Conservation (phyloP, 73 alveolate genomes). For the Breviolum minutum region DNA sequence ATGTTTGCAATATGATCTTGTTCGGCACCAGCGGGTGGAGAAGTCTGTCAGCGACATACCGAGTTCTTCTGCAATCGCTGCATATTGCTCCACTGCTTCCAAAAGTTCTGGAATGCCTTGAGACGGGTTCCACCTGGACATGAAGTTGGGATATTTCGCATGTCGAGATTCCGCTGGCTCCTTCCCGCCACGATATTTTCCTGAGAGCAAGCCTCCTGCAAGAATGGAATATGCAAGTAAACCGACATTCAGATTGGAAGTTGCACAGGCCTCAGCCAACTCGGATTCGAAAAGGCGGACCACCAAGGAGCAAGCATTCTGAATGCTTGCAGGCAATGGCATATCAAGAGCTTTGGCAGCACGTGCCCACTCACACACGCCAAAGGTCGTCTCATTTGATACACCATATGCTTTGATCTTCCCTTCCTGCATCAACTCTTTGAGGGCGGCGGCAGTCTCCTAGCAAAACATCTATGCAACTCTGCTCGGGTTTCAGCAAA, state of each 20-base stretch:
- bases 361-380: conserved; percentile 77
- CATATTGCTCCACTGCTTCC: conserved; percentile 48
- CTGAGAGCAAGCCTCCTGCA: conserved; percentile 62
- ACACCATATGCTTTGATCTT: conserved; percentile 63
- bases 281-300: conserved; percentile 78
- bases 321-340: conserved; percentile 79
- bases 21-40: conserved; percentile 93
- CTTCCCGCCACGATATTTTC: conserved; percentile 55
- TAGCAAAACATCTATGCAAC: neutral
- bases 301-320: conserved; percentile 59
- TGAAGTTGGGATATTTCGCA: conserved; percentile 47
- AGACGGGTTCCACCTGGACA: conserved; percentile 84
- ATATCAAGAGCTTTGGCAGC: conserved; percentile 62
- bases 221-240: conserved; percentile 54
- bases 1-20: conserved; percentile 64
- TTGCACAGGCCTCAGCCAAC: conserved; percentile 67
- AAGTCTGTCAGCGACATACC: conserved; percentile 76
- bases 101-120: conserved; percentile 53
- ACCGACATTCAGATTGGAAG: conserved; percentile 39
- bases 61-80: conserved; percentile 49
- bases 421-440: conserved; percentile 56
- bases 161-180: conserved; percentile 31
- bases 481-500: neutral
- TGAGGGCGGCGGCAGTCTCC: conserved; percentile 79
- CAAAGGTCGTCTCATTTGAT: conserved; percentile 62